Base-by-base conservation (phyloP, 2,329 filamentous ascomycete species). In the Diaporthe vexans region DNA sequence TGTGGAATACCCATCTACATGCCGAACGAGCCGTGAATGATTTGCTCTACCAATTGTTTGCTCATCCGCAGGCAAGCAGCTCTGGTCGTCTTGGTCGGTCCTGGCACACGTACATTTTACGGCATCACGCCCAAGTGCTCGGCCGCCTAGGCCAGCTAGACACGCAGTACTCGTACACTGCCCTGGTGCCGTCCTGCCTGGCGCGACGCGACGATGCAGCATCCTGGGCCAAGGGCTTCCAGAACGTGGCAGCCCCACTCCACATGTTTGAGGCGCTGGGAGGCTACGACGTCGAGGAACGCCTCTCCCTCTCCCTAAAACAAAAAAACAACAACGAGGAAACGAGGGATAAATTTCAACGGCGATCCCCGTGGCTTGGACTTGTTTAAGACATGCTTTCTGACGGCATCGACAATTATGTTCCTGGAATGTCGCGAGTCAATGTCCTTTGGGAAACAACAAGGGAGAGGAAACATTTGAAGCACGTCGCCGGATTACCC, bases 211-310 rank as follows among this genome's bases (percentile, higher is more conserved):
- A 13, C 43, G 26, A 24, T 63, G 40, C 24, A 29, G 40, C 9
- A 43, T n/a, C 17, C 43, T 51, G 46, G 43, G 19, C 51, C 19
- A 35, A 54, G 63, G 33, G 63, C 63, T 68, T 68, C 63, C 63
- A 54, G 63, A 68, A 68, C 63, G 63, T 68, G 63, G 63, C 63
- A 35, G 33, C 21, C 33, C 33, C 63, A 54, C 63, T 52, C 63
- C 48, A 67, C 46, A 52, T 65, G 63, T 67, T 29, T 67, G 63
- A 67, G 63, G 63, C 63, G 63, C 33, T 46, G 59, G 59, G 59
- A 48, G 24, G 40, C 59, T 26, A 51, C 63, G 46, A 52, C 61
- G 19, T 52, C 17, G 33, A 68, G 33, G 46, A 54, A 67, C 63
- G 46, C 63, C 48, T 3, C 63, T n/a, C 40, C 46, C 40, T 35